These are phyloP conservation scores for Camellia oleifera DNA, from an alignment of 179 eudicot species.

Conservation along the genomic window DNA sequence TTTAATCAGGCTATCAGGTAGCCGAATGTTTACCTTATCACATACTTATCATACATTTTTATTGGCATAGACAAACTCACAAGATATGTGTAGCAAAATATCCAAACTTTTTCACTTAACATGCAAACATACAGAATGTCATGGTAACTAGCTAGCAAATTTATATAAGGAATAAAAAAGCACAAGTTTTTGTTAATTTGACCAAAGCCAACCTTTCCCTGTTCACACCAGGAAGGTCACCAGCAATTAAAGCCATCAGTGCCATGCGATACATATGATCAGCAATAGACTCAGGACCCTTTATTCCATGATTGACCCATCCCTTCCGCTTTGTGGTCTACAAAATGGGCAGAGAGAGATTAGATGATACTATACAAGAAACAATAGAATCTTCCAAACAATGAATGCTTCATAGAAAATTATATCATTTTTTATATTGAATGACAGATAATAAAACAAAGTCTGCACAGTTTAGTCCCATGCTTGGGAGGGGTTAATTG, in stretches of 20 bases:
- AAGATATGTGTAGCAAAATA: background rate
- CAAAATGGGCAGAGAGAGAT: slow-evolving; percentile 10
- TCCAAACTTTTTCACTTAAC: background rate
- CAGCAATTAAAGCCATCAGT: slow-evolving; percentile 80
- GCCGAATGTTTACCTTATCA: background rate
- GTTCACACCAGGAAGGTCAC: slow-evolving; percentile 78
- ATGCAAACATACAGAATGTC: background rate
- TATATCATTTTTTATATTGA: background rate
- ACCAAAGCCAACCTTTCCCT: slow-evolving; percentile 69
- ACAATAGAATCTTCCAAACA: background rate
- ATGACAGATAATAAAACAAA: too few relatives aligned
- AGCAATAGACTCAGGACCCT: slow-evolving; percentile 89
- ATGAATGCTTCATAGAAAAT: background rate
- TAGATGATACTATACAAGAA: background rate
- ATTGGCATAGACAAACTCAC: background rate
- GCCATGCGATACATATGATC: slow-evolving; percentile 99
- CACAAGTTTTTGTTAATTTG: background rate
- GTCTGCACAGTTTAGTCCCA: too few relatives aligned
- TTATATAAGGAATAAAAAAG: background rate
- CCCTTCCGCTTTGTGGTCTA: slow-evolving; percentile 90
- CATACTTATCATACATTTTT: background rate
- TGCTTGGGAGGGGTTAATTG: too few relatives aligned
- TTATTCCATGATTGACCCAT: slow-evolving; percentile 77
- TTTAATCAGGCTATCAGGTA: background rate
- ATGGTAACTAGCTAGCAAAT: background rate